phyloP scores from a whole-genome alignment of 2,329 filamentous ascomycete genomes.

The Phialemonium atrogriseum region DNA sequence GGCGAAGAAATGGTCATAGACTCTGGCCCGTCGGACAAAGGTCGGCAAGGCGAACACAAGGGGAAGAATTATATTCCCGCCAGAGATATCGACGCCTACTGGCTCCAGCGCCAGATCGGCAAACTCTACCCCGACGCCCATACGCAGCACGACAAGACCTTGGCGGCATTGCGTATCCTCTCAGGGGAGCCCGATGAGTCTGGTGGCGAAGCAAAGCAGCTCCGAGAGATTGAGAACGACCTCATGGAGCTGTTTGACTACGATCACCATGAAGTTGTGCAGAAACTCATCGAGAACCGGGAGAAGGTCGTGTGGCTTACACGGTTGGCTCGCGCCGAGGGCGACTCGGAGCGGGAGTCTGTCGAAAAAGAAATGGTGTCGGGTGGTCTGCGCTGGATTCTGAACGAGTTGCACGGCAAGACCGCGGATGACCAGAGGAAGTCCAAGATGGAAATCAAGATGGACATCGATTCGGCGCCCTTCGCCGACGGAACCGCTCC shows the following conservation, averaged over 20 bases:
- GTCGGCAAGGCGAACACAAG: constrained; percentile 36
- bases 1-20: constrained; percentile 81
- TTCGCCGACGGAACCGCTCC: constrained; percentile 41
- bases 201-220: constrained; percentile 71
- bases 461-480: constrained; percentile 76
- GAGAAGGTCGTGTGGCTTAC: constrained; percentile 97
- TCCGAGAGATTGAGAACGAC: constrained; percentile 95
- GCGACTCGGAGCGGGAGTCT: constrained; percentile 63
- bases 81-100: constrained; percentile 93
- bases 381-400: constrained; percentile 75
- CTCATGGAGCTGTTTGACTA: constrained; percentile 98
- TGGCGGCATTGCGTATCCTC: constrained; percentile 73
- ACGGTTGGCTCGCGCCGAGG: constrained; percentile 72
- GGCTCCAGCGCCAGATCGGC: constrained; percentile 90
- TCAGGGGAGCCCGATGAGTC: constrained; percentile 62
- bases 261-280: constrained; percentile 87
- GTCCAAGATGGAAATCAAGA: constrained; percentile 79
- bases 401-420: constrained; percentile 81
- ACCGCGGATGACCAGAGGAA: constrained; percentile 50
- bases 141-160: constrained; percentile 86
- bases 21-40: constrained; percentile 44
- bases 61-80: constrained; percentile 62
- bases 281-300: constrained; percentile 82
- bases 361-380: constrained; percentile 89
- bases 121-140: constrained; percentile 84